A percentile compares a stretch with the other conserved stretches of the same genome.
phyloP scores from a whole-genome alignment of 2,329 filamentous ascomycete species.

The Botryosphaeria dothidea region DNA sequence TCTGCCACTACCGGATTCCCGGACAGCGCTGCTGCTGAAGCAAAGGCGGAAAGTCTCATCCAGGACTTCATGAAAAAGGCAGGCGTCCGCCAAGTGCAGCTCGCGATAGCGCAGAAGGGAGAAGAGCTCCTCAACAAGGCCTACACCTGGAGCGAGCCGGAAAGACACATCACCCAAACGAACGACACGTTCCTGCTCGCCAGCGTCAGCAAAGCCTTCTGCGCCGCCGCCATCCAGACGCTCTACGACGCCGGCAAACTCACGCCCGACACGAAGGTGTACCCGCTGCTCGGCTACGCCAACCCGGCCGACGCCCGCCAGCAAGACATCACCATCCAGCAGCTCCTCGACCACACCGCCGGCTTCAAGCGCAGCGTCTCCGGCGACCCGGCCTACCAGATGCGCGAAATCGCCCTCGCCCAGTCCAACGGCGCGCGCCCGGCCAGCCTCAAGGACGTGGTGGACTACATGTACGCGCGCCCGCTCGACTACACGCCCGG shows the following conservation, averaged over 20 bases:
- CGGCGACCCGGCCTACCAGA: conserved; percentile 26
- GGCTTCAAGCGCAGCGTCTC: conserved; percentile 25
- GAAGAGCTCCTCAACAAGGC: conserved; percentile 24
- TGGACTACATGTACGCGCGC: conserved; percentile 24
- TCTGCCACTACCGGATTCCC: conserved; percentile 24
- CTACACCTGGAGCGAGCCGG: conserved; percentile 28
- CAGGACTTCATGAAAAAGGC: conserved; percentile 25
- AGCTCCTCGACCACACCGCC: conserved; percentile 27
- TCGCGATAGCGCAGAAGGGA: conserved; percentile 26
- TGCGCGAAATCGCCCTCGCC: conserved; percentile 22
- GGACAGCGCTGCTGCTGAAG: conserved; percentile 21
- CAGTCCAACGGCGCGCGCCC: conserved; percentile 24
- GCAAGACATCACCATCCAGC: conserved; percentile 26
- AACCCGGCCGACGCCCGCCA: conserved; percentile 24
- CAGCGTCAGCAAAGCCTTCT: conserved; percentile 29
- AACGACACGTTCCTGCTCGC: conserved; percentile 28
- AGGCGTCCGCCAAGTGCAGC: conserved; percentile 28
- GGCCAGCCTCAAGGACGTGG: conserved; percentile 24
- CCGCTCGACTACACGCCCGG: conserved; percentile 27
- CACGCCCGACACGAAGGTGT: conserved; percentile 24
- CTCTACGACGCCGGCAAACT: conserved; percentile 23
- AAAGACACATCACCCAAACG: conserved; percentile 14
- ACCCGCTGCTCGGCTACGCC: conserved; percentile 26
- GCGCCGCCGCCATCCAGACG: conserved; percentile 24
- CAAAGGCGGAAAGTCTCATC: conserved; percentile 18